These are phyloP conservation scores for Ligustrum vulgare DNA, from an alignment of 257 asterid species.

Conservation along the genomic window DNA sequence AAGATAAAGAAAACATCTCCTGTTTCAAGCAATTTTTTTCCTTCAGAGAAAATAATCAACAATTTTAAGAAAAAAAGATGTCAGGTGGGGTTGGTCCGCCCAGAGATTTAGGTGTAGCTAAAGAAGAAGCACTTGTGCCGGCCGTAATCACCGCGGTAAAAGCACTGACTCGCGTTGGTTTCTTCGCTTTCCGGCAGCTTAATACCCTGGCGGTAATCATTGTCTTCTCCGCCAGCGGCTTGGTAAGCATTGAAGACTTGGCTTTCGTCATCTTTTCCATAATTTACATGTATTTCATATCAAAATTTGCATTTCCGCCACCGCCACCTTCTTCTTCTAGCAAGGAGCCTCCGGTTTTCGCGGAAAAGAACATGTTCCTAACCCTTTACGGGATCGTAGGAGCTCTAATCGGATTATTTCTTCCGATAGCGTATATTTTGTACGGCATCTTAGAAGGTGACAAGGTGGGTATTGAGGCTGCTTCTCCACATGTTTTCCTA, in stretches of 20 bases:
- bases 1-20: no score
- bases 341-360: slow-evolving; percentile 40
- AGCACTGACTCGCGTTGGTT: slow-evolving; percentile 15
- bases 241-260: slow-evolving; percentile 47
- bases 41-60: background rate
- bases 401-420: slow-evolving; percentile 51
- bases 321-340: background rate
- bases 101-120: slow-evolving; percentile 37
- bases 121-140: slow-evolving; percentile 30
- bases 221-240: slow-evolving; percentile 57
- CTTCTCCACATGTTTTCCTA: slow-evolving; percentile 70
- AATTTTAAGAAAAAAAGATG: slow-evolving; percentile 35
- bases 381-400: slow-evolving; percentile 38
- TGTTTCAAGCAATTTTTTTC: background rate
- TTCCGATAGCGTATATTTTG: slow-evolving; percentile 63
- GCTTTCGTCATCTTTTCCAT: slow-evolving; percentile 56
- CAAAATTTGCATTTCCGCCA: slow-evolving; percentile 59
- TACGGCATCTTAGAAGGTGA: slow-evolving; percentile 66
- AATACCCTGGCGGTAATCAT: slow-evolving; percentile 43
- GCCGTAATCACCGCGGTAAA: slow-evolving; percentile 8
- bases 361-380: slow-evolving; percentile 32
- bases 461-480: slow-evolving; percentile 62
- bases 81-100: slow-evolving; percentile 62
- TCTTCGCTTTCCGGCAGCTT: slow-evolving; percentile 54
- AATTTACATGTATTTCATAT: slow-evolving; percentile 55